A percentile compares a stretch with the other conserved stretches of the same genome.
phyloP scores from a whole-genome alignment of 305 asterid genomes.

The Fraxinus xanthoxyloides region DNA sequence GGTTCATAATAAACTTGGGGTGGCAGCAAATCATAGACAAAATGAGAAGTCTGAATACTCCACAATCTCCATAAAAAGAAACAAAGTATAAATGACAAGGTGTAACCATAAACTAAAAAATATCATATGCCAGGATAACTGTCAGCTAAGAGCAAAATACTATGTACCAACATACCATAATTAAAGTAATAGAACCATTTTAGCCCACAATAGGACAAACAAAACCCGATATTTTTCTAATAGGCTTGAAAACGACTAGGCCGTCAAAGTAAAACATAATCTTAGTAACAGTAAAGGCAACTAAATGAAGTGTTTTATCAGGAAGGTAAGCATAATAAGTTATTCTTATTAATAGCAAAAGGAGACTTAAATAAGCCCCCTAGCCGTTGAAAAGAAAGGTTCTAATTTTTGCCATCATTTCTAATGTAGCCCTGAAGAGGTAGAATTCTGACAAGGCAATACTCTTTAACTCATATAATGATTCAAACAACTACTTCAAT shows the following conservation, averaged over 20 bases:
- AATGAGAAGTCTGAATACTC: not conserved
- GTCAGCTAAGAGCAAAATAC: not conserved
- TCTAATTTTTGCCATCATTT: not conserved
- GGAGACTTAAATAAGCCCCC: not conserved
- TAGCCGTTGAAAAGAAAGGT: not conserved
- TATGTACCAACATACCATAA: not conserved
- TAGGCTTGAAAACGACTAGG: not conserved
- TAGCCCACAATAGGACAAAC: not conserved
- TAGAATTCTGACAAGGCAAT: not conserved
- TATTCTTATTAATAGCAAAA: not conserved
- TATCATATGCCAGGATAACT: not conserved
- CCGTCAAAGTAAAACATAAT: not conserved
- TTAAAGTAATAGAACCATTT: not conserved
- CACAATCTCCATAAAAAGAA: not conserved
- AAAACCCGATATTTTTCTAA: not conserved
- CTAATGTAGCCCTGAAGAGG: not conserved
- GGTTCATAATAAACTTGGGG: not conserved
- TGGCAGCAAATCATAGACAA: not conserved
- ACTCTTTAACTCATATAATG: not conserved
- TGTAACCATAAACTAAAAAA: not conserved
- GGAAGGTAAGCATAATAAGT: not conserved
- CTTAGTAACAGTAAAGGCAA: not conserved
- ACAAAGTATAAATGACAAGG: not conserved
- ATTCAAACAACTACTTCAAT: not conserved
- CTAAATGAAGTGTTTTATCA: not conserved